These are phyloP conservation scores for Exobasidium cylindrosporum DNA, from an alignment of 1,284 basidiomycete species.

Conservation along the genomic window DNA sequence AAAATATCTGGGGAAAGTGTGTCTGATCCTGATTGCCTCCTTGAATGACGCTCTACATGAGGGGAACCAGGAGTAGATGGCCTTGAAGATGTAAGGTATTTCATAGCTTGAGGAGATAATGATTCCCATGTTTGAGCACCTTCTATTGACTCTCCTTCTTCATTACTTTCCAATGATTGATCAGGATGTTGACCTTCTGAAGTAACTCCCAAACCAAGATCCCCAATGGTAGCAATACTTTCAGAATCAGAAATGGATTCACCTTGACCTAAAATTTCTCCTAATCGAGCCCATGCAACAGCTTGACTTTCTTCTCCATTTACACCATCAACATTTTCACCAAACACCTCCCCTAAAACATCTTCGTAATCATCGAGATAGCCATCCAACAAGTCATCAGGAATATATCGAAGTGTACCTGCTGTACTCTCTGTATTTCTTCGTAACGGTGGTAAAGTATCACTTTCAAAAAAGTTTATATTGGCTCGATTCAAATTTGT, in stretches of 20 bases:
- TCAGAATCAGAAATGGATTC: slow-evolving; percentile 22
- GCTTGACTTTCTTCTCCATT: slow-evolving; percentile 21
- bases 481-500: slow-evolving; percentile 2
- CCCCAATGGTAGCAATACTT: slow-evolving; percentile 7
- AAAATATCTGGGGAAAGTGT: background rate
- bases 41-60: slow-evolving; percentile 21
- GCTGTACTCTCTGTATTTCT: slow-evolving; percentile 52
- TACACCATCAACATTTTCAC: slow-evolving; percentile 17
- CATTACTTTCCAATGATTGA: slow-evolving; percentile 11
- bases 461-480: slow-evolving; percentile 54
- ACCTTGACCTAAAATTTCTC: slow-evolving; percentile 41
- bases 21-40: slow-evolving; percentile 21
- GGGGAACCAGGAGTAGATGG: slow-evolving; percentile 19
- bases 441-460: slow-evolving; percentile 59
- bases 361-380: slow-evolving; percentile 62
- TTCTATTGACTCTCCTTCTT: slow-evolving; percentile 28
- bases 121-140: slow-evolving; percentile 43
- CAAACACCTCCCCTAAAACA: slow-evolving; percentile 60
- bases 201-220: slow-evolving; percentile 5
- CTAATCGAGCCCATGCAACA: slow-evolving; percentile 41
- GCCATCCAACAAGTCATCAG: slow-evolving; percentile 60
- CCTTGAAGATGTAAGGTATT: slow-evolving; percentile 25
- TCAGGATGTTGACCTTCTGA: slow-evolving; percentile 13
- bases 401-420: slow-evolving; percentile 57
- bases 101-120: slow-evolving; percentile 50